Evolutionary conservation across 2,329 filamentous ascomycete species (phyloP), one percentile per base, ranked within the genome.

Genomic region (Cordyceps fumosorosea): DNA sequence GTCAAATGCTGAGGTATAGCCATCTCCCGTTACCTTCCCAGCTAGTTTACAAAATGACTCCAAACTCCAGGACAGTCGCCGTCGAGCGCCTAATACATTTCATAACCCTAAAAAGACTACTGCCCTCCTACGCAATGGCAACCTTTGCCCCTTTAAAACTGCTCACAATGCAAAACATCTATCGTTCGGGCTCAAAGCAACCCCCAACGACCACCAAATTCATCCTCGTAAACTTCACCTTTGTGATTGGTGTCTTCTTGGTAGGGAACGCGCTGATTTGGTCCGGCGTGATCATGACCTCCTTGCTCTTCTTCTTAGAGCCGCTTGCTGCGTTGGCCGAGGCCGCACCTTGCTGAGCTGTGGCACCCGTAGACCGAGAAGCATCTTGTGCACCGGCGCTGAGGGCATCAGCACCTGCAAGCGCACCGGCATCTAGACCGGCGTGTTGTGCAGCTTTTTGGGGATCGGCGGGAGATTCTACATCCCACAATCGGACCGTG

Each of bases 201-300:
- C 93, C 91, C 53, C 90, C 91, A 24, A 92, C 92, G 64, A 98
- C 81, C 14, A 97, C 89, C 66, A 98, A 76, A 73, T 99, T 99
- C 91, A 96, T 97, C 64, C 91, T 82, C 3, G 95, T 98, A 70
- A 97, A 97, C 70, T 89, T 86, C 60, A 96, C 93, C 76, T 93
- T 95, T 75, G 96, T 90, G 12, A 98, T 90, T 0, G 93, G 93
- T 18, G 89, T 93, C 77, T 96, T 96, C 83, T 99, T 99, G 4
- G 95, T 98, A 0, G 91, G 88, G 72, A 97, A 98, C 0, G 91
- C 93, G 66, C 87, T 91, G 76, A 99, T 96, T 76, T 98, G 95
- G 71, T 99, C 95, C 0, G 92, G 88, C 0, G 89, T 93, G 51
- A 96, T 89, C 69, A 91, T 90, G 4, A 92, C 90, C 69, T 97